Evolutionary conservation across 2,329 filamentous ascomycete genomes (phyloP).

Genomic region (Magnaporthales sp.): DNA sequence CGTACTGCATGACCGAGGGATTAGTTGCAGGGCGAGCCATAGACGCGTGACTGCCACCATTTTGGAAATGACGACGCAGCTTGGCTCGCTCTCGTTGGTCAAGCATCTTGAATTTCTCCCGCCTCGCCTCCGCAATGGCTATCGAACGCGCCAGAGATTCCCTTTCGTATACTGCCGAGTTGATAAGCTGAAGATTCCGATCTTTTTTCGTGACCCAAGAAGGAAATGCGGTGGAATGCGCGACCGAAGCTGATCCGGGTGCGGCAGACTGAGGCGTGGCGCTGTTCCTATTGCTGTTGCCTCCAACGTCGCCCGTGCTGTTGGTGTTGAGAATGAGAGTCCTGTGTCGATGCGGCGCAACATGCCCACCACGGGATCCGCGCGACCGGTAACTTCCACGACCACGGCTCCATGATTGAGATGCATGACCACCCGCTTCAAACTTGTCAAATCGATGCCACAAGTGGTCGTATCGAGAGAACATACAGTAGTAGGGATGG

Average conservation of each 20-base stretch:
- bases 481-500: conserved; percentile 27
- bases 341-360: conserved; percentile 33
- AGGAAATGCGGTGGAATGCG: conserved; percentile 25
- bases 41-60: conserved; percentile 7
- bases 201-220: conserved; percentile 65
- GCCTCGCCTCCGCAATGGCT: conserved; percentile 62
- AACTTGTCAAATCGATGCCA: neutral
- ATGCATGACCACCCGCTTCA: neutral
- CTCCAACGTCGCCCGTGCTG: conserved; percentile 16
- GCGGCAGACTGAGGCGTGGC: neutral
- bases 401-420: conserved; percentile 1
- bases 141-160: conserved; percentile 58
- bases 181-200: conserved; percentile 76
- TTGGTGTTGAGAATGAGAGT: conserved; percentile 56
- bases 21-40: neutral
- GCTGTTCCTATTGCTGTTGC: conserved; percentile 9
- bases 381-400: conserved; percentile 15
- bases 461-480: neutral
- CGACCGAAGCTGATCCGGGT: conserved; percentile 17
- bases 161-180: conserved; percentile 68
- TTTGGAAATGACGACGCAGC: conserved; percentile 37
- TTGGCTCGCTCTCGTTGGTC: conserved; percentile 52
- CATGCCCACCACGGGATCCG: conserved; percentile 24
- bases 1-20: conserved; percentile 27
- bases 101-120: conserved; percentile 43